Conservation (phyloP, 2,329 filamentous ascomycete species). For the Fusarium citri region DNA sequence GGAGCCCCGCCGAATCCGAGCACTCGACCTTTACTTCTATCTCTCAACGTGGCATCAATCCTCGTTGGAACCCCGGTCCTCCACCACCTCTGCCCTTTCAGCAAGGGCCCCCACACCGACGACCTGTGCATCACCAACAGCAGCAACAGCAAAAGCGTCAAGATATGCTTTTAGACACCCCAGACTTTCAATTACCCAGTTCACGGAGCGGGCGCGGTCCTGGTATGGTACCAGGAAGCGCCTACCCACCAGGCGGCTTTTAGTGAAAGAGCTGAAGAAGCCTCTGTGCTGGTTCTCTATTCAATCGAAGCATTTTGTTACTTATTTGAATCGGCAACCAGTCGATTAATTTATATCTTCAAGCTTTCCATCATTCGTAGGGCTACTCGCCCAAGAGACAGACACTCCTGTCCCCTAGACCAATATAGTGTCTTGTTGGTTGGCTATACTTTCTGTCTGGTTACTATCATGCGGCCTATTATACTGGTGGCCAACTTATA, state of each 20-base stretch:
- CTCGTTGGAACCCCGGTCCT: conserved; percentile 78
- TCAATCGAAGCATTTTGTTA: conserved; percentile 2
- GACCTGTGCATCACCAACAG: conserved; percentile 65
- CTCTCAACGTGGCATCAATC: conserved; percentile 88
- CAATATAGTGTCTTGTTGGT: conserved; percentile 25
- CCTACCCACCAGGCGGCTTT: conserved; percentile 59
- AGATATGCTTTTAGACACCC: conserved; percentile 83
- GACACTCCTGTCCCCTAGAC: conserved; percentile 9
- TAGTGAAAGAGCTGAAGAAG: conserved; percentile 28
- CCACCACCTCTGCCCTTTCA: conserved; percentile 57
- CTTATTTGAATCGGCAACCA: background rate
- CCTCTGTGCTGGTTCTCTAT: background rate
- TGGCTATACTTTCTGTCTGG: conserved; percentile 9
- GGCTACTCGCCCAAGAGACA: conserved; percentile 23
- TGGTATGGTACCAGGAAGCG: conserved; percentile 65
- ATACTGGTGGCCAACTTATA: conserved; percentile 6
- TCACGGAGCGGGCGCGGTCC: conserved; percentile 51
- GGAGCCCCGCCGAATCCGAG: conserved; percentile 82
- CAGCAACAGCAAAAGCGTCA: conserved; percentile 71
- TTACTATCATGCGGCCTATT: background rate
- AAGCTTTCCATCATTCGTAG: conserved; percentile 9
- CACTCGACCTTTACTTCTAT: conserved; percentile 90
- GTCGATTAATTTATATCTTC: conserved; percentile 10
- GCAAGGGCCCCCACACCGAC: conserved; percentile 56
- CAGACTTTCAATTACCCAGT: conserved; percentile 82